Base-by-base conservation (phyloP, 2,329 filamentous ascomycete species). In the Septoria petroselini region DNA sequence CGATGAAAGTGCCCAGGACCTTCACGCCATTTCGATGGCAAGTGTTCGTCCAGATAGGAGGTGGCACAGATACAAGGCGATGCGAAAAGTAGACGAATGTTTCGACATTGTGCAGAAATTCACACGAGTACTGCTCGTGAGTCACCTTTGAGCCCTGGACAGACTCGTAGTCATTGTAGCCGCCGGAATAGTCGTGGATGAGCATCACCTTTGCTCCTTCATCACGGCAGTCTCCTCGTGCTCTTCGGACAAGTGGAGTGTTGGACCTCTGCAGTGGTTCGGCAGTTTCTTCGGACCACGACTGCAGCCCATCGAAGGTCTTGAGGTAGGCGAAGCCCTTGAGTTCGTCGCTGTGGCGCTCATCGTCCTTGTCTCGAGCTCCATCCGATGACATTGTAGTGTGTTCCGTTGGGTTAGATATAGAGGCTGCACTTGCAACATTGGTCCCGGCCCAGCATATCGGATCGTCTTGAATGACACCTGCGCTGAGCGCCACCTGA, bases 71-170 rank as follows among this genome's bases (percentile, higher is more conserved):
- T 7, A 71, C 70, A 3, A 74, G 64, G 50, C 73, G 73, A 55
- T 76, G 73, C 1, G 73, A 74, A 50, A 76, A 75, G 56, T 76
- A 76, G n/a, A 74, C 61, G 53, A 76, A 75, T 1, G 62, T 64
- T 33, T 72, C 67, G 12, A 75, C 64, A 48, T 65, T 69, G 55
- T 74, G 70, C 30, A 75, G 65, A 48, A 74, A 70, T 53, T 73
- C 66, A 60, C 71, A 71, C 2, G 65, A 62, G 54, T 76, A 75
- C 12, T 54, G 58, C 29, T 68, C 63, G 4, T 62, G 50, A 2
- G 62, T 53, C 1, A 70, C 51, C 4, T 61, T 61, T 33, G 52
- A 41, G 9, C 61, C 64, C 30, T 70, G 68, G 8, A 60, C 58
- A 25, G 62, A 61, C 54, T 75, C 73, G 23, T 73, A 73, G 9